Evolutionary conservation across 2,329 filamentous ascomycete species (phyloP), one percentile per base, ranked within the genome.

Genomic region (Ascochyta fabae): DNA sequence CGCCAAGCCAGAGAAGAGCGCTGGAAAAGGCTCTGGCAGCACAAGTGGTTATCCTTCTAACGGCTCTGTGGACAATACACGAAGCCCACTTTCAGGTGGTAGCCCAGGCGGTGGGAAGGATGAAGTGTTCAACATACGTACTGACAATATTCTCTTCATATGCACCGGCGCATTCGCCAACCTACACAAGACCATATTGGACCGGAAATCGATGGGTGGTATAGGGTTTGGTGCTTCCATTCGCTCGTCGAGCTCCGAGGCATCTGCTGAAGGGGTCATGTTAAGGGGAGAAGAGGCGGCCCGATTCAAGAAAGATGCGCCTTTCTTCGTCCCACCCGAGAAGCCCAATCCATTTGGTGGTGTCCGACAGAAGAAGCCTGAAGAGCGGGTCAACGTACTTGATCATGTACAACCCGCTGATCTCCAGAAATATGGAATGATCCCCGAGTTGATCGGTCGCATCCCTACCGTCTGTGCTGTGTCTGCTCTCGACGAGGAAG

Each of bases 91-190:
- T n/a, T 57, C 64, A 13, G 65, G 67, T 7, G 49, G 59, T 15
- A 58, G 55, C 22, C 59, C 62, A 29, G 59, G 58, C 15, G 66
- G 65, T 13, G 66, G 61, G 24, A 88, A 86, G 71, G 81, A 81
- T 19, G 86, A 88, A 58, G 78, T 84, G 4, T 88, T 84, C 75
- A 87, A 91, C 52, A 88, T 97, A 54, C 90, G 95, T 67, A 99
- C 95, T 0, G 93, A 92, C 62, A 97, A 98, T 67, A 98, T 99
- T 56, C 84, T 99, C 26, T 99, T 99, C 77, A 92, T 99, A 38
- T 96, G 95, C 74, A 96, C 93, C 12, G 95, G 95, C 16, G 95
- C 95, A 16, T 99, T 99, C 72, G 90, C 96, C 33, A 94, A 93
- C 2, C 81, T 98, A 1, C 91, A 97, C 69, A 96, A 96, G 73